Evolutionary conservation across 768 basidiomycete species (phyloP), one percentile per base, ranked within the genome.

Genomic region (Suillus paluster): DNA sequence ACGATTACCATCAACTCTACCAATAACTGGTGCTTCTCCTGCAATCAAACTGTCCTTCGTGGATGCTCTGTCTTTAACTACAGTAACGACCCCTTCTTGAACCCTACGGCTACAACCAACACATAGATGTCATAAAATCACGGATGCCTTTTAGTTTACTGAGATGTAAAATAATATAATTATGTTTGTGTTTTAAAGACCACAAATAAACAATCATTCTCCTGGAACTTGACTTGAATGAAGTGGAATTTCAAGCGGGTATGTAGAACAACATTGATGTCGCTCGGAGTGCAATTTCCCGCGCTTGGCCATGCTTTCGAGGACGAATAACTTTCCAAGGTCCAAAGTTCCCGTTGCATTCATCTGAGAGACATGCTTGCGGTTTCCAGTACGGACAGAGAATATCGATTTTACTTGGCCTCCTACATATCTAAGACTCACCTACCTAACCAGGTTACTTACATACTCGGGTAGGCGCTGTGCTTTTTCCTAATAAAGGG

Each of bases 1-100:
- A 54, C 49, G 59, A 63, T 36, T 14, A 60, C 62, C 5, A 54
- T 69, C 53, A 65, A 66, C 39, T 39, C 59, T n/a, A 66, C 68
- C 14, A 30, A 44, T 11, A 49, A 65, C 11, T 69, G 68, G 68
- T 69, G 68, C 49, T 39, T 56, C 21, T 57, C 58, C 19, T 69
- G 68, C 65, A 63, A 63, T 25, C 62, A 63, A 25, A 63, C 62
- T n/a, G 15, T 44, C 27, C 3, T 6, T 3, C 62, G 62, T 17
- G 59, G 62, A n/a, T 63, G 62, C n/a, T 63, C 62, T 33, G 59
- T 61, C 39, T 63, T 53, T 33, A 63, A 63, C 39, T 63, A 14
- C 33, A 61, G 46, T 30, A 36, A 60, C 4, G 62, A 63, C 15
- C 62, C 62, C 4, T 63, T 62, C 59, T 39, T 63, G 17, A 44